Base-by-base conservation (phyloP, 352 stramenopile genomes). In the Pelagophyceae sp. region DNA sequence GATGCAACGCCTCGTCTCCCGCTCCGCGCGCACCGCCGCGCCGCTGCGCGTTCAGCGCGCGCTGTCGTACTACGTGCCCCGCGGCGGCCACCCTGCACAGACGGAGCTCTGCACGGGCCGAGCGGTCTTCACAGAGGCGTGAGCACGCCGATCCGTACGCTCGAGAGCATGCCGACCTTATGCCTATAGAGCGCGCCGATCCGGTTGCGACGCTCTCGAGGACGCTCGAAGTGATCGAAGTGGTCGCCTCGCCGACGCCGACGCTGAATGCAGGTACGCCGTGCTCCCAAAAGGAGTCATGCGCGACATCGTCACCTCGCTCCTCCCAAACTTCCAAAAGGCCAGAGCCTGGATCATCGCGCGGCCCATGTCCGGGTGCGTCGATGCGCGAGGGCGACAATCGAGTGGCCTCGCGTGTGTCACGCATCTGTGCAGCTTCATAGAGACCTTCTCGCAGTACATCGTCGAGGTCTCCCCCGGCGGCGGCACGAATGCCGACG, bases 381-480 rank as follows among this genome's bases (percentile, higher is more conserved):
- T 23, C 45, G 11, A 54, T 54, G 45, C 45, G n/a, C n/a, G n/a
- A n/a, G n/a, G n/a, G n/a, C n/a, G n/a, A n/a, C n/a, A n/a, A n/a
- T n/a, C n/a, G n/a, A n/a, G n/a, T n/a, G n/a, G n/a, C n/a, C n/a
- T n/a, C n/a, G n/a, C n/a, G n/a, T n/a, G n/a, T n/a, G n/a, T n/a
- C n/a, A n/a, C n/a, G n/a, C n/a, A n/a, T n/a, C n/a, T n/a, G n/a
- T n/a, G 11, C 23, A 54, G 45, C 61, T 74, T 74, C 67, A 37
- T 37, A 19, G 67, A 74, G 38, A 74, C 67, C 67, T 74, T 74
- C 27, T 74, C 67, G 33, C 67, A 74, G 67, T 74, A 74, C 38
- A 31, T 74, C 20, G 67, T 74, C 20, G 67, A 74, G 67, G 35
- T 74, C 35, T 33, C 19, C 35, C 35, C 33, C 2, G 37, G 37